Evolutionary conservation across 2,329 filamentous ascomycete species (phyloP), one percentile per base, ranked within the genome.

Genomic region (Botrytis pseudocinerea): DNA sequence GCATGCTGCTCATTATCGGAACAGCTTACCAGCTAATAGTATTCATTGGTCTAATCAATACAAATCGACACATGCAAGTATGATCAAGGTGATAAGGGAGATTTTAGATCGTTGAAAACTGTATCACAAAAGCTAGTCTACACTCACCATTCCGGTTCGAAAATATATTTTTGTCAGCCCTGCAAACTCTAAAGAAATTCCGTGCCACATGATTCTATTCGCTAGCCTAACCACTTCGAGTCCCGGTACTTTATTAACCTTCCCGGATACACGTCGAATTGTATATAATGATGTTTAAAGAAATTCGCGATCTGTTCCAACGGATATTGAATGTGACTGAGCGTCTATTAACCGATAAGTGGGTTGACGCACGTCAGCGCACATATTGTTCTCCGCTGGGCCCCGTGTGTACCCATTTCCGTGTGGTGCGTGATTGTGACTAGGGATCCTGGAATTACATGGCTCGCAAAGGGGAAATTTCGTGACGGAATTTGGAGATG

Each of bases 281-380:
- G 25, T n/a, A n/a, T 7, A 6, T n/a, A 16, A n/a, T 25, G 14
- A 51, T 7, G 25, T 51, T 1, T n/a, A 16, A 5, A 51, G 48
- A 51, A 51, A n/a, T 51, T 51, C 25, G 12, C n/a, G 12, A 54
- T 25, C 48, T n/a, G 8, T 38, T 9, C 38, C 38, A n/a, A 54
- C 25, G 25, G 5, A 32, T 59, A 22, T 35, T 5, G 51, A 57
- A 57, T 18, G n/a, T 57, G n/a, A 28, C 51, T 35, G 57, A 59
- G 57, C 57, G 57, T 59, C 57, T 32, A 59, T 59, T 59, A 59
- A 35, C 57, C 57, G 57, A 59, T 61, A 61, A 40, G 59, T 61
- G 59, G 32, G 9, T 20, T 38, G 25, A 25, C 40, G 59, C 35
- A 61, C 35, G 32, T 61, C 59, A 61, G 59, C 32, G 59, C 59